Conservation (phyloP, 75 land plant genomes). For the Picea sitchensis region DNA sequence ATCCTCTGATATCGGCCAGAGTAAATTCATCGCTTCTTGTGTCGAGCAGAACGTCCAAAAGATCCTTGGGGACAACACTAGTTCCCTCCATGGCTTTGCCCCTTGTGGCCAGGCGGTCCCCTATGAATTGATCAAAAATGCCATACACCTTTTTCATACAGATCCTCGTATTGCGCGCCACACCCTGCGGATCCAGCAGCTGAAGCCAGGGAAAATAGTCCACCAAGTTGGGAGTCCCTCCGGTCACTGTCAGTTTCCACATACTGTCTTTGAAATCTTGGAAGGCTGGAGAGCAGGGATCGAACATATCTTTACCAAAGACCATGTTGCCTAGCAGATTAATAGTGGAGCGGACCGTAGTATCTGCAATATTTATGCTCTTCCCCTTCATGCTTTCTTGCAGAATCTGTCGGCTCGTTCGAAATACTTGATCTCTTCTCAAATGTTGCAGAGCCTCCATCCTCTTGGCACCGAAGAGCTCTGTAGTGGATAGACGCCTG, state of each 20-base stretch:
- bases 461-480: slow-evolving; percentile 23
- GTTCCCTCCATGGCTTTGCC: neutral
- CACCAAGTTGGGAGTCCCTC: slow-evolving; percentile 32
- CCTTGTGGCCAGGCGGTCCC: slow-evolving; percentile 12
- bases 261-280: too few species aligned
- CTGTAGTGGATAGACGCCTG: slow-evolving; percentile 18
- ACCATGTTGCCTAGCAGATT: too few species aligned
- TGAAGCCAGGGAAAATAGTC: slow-evolving; percentile 31
- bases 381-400: too few species aligned
- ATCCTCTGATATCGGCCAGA: neutral
- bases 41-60: slow-evolving; percentile 34
- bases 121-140: slow-evolving; percentile 20
- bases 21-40: neutral
- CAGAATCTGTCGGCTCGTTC: neutral
- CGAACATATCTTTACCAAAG: too few species aligned
- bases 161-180: slow-evolving; percentile 18
- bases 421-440: slow-evolving; percentile 19
- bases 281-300: too few species aligned
- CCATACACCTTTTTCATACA: slow-evolving; percentile 18
- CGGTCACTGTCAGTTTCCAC: too few species aligned
- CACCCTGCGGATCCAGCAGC: slow-evolving; percentile 35
- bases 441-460: slow-evolving; percentile 18
- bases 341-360: too few species aligned
- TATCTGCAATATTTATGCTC: too few species aligned
- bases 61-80: slow-evolving; percentile 20